These are phyloP conservation scores for Globisporangium canariense DNA, from an alignment of 352 stramenopile species.

Conservation along the genomic window DNA sequence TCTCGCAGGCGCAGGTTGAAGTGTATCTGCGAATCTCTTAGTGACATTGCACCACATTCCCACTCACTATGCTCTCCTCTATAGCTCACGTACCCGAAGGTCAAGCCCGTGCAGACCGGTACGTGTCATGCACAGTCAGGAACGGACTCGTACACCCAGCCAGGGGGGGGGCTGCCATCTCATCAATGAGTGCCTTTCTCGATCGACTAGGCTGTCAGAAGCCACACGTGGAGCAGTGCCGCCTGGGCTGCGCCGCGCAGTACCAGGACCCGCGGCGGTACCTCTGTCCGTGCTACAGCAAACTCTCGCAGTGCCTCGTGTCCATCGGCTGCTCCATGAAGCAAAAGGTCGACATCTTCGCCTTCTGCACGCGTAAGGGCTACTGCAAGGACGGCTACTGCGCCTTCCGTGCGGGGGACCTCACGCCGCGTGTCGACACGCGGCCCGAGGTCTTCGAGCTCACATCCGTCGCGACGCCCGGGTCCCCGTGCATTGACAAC, in stretches of 20 bases:
- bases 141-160: background rate
- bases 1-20: constrained; percentile 4
- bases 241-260: constrained; percentile 42
- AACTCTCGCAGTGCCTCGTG: constrained; percentile 61
- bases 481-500: constrained; percentile 59
- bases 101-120: constrained; percentile 17
- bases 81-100: constrained; percentile 13
- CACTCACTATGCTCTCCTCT: background rate
- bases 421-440: constrained; percentile 47
- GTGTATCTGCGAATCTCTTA: background rate
- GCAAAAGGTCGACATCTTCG: constrained; percentile 59
- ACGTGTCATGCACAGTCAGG: background rate
- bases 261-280: constrained; percentile 57
- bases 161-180: background rate
- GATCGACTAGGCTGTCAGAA: constrained; percentile 35
- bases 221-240: constrained; percentile 46
- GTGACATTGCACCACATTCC: background rate
- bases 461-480: constrained; percentile 45
- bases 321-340: constrained; percentile 58
- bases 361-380: constrained; percentile 65
- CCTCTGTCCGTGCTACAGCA: constrained; percentile 76
- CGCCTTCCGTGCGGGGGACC: constrained; percentile 53
- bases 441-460: constrained; percentile 60
- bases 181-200: background rate
- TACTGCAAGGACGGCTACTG: constrained; percentile 85